These are phyloP conservation scores for Neofusicoccum umdonicola DNA, from an alignment of 2,329 filamentous ascomycete genomes.

Conservation along the genomic window DNA sequence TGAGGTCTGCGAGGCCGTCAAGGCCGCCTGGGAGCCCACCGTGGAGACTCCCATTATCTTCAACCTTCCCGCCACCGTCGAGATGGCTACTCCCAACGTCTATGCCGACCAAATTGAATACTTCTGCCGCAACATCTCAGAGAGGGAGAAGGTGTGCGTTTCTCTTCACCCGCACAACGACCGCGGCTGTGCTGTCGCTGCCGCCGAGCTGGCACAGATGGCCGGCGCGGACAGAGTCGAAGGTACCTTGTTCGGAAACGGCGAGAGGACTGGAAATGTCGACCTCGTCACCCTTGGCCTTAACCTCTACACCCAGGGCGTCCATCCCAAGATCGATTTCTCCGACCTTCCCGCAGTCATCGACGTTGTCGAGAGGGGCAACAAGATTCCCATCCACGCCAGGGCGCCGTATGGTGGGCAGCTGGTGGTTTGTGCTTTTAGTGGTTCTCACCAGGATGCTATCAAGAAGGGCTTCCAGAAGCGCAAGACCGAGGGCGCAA, in stretches of 20 bases:
- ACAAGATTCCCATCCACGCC: conserved; percentile 90
- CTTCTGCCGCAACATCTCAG: conserved; percentile 81
- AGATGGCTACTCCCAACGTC: conserved; percentile 90
- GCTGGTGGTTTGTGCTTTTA: conserved; percentile 89
- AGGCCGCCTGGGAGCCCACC: conserved; percentile 84
- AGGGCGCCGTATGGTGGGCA: conserved; percentile 88
- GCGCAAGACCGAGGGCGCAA: conserved; percentile 60
- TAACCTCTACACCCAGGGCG: conserved; percentile 92
- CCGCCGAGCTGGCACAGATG: conserved; percentile 92
- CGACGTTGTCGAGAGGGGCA: conserved; percentile 84
- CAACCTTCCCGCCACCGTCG: conserved; percentile 94
- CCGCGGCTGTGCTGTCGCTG: conserved; percentile 83
- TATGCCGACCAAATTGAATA: conserved; percentile 97
- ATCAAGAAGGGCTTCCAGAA: conserved; percentile 85
- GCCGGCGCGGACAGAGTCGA: conserved; percentile 92
- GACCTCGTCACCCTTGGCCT: conserved; percentile 89
- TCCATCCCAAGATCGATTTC: conserved; percentile 83
- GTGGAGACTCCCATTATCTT: conserved; percentile 84
- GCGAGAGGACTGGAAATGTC: conserved; percentile 92
- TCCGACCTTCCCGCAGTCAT: conserved; percentile 85
- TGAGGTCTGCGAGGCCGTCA: conserved; percentile 85
- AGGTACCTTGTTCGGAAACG: conserved; percentile 90
- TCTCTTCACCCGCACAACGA: conserved; percentile 95
- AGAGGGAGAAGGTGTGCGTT: conserved; percentile 83
- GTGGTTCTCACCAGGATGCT: conserved; percentile 89